Evolutionary conservation across 352 stramenopile genomes (phyloP), one percentile per base, ranked within the genome.

Genomic region (Saprolegnia diclina): DNA sequence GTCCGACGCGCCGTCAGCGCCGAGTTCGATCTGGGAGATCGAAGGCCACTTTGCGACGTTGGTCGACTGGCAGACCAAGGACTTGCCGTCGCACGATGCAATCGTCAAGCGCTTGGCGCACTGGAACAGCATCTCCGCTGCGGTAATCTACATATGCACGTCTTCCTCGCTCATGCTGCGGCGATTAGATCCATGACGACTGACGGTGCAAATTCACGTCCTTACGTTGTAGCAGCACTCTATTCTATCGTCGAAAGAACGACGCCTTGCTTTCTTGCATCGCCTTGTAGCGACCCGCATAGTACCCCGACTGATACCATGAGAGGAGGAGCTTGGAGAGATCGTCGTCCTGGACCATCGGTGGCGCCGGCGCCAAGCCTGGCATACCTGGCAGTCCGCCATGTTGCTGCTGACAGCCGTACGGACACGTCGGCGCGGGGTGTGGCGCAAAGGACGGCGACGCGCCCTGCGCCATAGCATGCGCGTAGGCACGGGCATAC

Each of bases 251-350:
- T 48, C 42, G 42, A n/a, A 48, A 48, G 11, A n/a, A n/a, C 42
- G 42, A 48, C 42, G 42, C 65, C 55, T 79, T 84, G 79, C 89
- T 90, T 68, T 92, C 83, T 65, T 90, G 83, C 56, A 89, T 84
- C 4, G 82, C 82, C 75, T 91, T 81, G 67, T 86, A 92, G 50
- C 84, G 77, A 6, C 84, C 84, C 1, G 83, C 91, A 64, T 89
- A 90, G 71, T 92, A 94, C 56, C 83, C 86, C 19, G 82, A 91
- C 64, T 92, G 84, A 74, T 92, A 94, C 84, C 86, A 94, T n/a
- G 86, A 77, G 59, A 94, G 73, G 9, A 92, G 74, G 56, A 92
- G 45, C 40, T 88, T 91, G 7, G 86, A 78, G 21, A 94, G 68
- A 3, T 85, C 82, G 32, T 92, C 82, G 19, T 66, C 57, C 5